These are phyloP conservation scores for Chionographis japonica DNA, from an alignment of 106 monocot genomes.

Conservation along the genomic window DNA sequence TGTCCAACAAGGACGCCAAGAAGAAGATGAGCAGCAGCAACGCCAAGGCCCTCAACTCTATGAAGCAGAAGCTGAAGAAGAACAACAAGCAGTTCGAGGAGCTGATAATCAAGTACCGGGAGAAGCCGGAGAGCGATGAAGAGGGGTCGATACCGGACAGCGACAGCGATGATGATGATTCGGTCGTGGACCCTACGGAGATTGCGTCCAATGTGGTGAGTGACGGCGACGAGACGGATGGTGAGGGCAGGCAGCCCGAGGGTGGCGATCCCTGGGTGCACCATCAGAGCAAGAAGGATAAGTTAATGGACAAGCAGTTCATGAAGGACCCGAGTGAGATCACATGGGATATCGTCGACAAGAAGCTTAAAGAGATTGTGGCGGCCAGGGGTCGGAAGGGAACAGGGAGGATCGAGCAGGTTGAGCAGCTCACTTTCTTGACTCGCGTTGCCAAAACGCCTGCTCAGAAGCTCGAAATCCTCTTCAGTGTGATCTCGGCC, in stretches of 20 bases:
- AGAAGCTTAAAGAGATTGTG: constrained; percentile 89
- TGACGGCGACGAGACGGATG: constrained; percentile 35
- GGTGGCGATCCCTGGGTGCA: constrained; percentile 37
- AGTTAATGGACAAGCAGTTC: constrained; percentile 69
- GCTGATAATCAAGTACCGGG: constrained; percentile 46
- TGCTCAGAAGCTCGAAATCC: constrained; percentile 86
- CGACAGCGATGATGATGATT: constrained; percentile 33
- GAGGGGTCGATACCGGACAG: constrained; percentile 8
- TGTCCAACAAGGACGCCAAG: constrained; percentile 91
- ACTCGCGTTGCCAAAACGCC: constrained; percentile 92
- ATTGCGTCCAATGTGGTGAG: constrained; percentile 29
- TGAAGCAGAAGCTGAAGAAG: constrained; percentile 98
- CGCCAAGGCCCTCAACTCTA: constrained; percentile 84
- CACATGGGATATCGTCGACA: constrained; percentile 86
- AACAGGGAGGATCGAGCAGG: constrained; percentile 81
- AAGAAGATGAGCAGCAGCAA: constrained; percentile 98
- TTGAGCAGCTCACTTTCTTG: constrained; percentile 87
- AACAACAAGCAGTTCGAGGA: constrained; percentile 93
- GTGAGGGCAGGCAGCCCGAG: constrained; percentile 10
- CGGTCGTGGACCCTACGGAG: constrained; percentile 31
- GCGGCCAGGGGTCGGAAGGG: constrained; percentile 87
- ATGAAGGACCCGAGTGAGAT: constrained; percentile 87
- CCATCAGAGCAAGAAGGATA: constrained; percentile 55
- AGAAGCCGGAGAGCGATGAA: constrained; percentile 63
- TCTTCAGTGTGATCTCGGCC: constrained; percentile 76